Conservation (phyloP, 768 basidiomycete genomes). For the Rubroboletus pulcherrimus region DNA sequence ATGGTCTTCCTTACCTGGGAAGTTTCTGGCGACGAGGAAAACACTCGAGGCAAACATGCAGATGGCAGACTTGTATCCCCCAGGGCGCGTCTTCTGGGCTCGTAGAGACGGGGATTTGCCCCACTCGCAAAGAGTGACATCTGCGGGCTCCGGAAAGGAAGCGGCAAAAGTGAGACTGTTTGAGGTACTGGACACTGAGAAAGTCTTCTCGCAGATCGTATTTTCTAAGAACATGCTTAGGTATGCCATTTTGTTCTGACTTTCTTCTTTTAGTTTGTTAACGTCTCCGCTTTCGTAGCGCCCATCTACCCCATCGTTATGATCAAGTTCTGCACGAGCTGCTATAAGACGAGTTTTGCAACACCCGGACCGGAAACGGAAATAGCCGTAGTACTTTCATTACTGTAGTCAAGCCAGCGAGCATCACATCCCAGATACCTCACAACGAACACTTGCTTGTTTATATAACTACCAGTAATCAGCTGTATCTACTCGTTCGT, state of each 20-base stretch:
- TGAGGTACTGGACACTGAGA: slow-evolving; percentile 72
- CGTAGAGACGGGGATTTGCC: slow-evolving; percentile 70
- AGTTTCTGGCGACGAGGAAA: slow-evolving; percentile 80
- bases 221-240: slow-evolving; percentile 82
- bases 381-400: neutral
- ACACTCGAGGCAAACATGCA: slow-evolving; percentile 85
- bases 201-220: slow-evolving; percentile 75
- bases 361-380: neutral
- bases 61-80: slow-evolving; percentile 66
- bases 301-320: slow-evolving; percentile 80
- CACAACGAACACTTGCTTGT: neutral
- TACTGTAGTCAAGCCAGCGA: neutral
- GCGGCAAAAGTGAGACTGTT: slow-evolving; percentile 66
- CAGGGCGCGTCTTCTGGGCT: slow-evolving; percentile 77
- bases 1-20: neutral
- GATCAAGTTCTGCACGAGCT: slow-evolving; percentile 72
- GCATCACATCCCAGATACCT: slow-evolving; percentile 11
- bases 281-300: slow-evolving; percentile 35
- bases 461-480: slow-evolving; percentile 1
- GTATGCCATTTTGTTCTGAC: slow-evolving; percentile 36
- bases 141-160: slow-evolving; percentile 15
- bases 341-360: slow-evolving; percentile 34
- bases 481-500: slow-evolving; percentile 11
- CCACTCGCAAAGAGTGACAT: slow-evolving; percentile 36
- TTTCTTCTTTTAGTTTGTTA: neutral